Percentiles rank a stretch among this genome's conserved stretches.
Evolutionary conservation across 768 basidiomycete genomes (phyloP).

Genomic region (Lentinus tigrinus): DNA sequence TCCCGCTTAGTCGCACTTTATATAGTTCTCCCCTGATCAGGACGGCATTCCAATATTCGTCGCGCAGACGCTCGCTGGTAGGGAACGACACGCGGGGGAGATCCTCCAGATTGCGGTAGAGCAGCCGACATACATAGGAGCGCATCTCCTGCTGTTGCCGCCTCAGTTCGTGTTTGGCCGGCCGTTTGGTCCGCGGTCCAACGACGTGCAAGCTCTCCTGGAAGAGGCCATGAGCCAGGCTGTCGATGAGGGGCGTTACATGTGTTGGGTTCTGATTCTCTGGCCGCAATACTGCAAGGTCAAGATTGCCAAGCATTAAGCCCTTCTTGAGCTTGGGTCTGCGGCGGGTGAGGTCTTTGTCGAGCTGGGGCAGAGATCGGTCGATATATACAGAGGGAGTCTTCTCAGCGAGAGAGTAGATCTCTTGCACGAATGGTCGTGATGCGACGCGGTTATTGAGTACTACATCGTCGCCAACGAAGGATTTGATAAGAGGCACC

Average conservation of each 20-base stretch:
- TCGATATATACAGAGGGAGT: neutral
- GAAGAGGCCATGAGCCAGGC: conserved; percentile 50
- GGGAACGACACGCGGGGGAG: conserved; percentile 1
- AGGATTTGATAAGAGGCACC: neutral
- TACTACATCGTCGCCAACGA: neutral
- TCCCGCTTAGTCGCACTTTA: conserved; percentile 12
- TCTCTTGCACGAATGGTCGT: neutral
- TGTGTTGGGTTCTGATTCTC: conserved; percentile 56
- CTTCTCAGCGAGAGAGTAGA: neutral
- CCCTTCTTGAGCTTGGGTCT: neutral
- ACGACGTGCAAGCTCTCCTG: conserved; percentile 54
- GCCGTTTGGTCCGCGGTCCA: conserved; percentile 39
- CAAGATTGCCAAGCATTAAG: conserved; percentile 41
- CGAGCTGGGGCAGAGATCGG: neutral
- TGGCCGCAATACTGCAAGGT: conserved; percentile 53
- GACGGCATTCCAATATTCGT: conserved; percentile 33
- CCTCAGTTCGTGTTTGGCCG: neutral
- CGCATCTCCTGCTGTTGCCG: conserved; percentile 2
- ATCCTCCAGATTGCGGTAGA: neutral
- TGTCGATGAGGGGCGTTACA: conserved; percentile 60
- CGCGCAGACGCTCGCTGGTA: conserved; percentile 2
- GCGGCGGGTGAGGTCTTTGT: conserved; percentile 12
- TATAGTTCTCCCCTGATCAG: conserved; percentile 45
- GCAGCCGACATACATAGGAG: neutral
- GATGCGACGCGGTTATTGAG: neutral